Evolutionary conservation across 306 rosid species (phyloP).

Genomic region (Mucuna pruriens): DNA sequence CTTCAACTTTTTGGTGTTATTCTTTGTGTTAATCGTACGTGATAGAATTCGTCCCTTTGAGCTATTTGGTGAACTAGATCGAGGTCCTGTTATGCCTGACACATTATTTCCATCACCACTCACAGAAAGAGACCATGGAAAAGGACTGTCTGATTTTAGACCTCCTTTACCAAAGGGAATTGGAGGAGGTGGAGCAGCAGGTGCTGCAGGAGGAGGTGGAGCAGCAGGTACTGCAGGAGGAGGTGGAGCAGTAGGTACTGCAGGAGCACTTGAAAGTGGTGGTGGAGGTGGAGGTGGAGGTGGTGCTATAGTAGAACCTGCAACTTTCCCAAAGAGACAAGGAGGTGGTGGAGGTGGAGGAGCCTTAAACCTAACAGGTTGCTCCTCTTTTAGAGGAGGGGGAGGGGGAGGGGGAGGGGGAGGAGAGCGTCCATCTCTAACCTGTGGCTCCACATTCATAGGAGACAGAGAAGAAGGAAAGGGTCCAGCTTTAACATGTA

Average conservation of each 20-base stretch:
- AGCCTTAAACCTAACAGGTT: constrained; percentile 32
- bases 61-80: constrained; percentile 33
- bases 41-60: constrained; percentile 62
- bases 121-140: constrained; percentile 27
- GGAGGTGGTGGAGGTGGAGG: constrained; percentile 58
- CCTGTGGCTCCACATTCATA: constrained; percentile 14
- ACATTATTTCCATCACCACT: constrained; percentile 42
- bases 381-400: constrained; percentile 39
- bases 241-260: constrained; percentile 61
- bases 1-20: constrained; percentile 74
- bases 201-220: constrained; percentile 81
- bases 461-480: constrained; percentile 33
- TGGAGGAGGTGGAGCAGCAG: constrained; percentile 76
- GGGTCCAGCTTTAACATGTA: constrained; percentile 14
- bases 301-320: constrained; percentile 34
- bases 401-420: constrained; percentile 43
- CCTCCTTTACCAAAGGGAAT: constrained; percentile 49
- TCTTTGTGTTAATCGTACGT: constrained; percentile 55
- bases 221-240: constrained; percentile 58
- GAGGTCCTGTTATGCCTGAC: constrained; percentile 47
- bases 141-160: constrained; percentile 43
- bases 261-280: constrained; percentile 35
- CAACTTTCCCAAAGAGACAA: constrained; percentile 38
- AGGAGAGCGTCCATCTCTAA: constrained; percentile 21
- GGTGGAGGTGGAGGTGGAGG: constrained; percentile 48